Percentiles rank a stretch among this genome's conserved stretches.
phyloP scores from a whole-genome alignment of 2,329 filamentous ascomycete species.

The Nigrospora sphaerica region DNA sequence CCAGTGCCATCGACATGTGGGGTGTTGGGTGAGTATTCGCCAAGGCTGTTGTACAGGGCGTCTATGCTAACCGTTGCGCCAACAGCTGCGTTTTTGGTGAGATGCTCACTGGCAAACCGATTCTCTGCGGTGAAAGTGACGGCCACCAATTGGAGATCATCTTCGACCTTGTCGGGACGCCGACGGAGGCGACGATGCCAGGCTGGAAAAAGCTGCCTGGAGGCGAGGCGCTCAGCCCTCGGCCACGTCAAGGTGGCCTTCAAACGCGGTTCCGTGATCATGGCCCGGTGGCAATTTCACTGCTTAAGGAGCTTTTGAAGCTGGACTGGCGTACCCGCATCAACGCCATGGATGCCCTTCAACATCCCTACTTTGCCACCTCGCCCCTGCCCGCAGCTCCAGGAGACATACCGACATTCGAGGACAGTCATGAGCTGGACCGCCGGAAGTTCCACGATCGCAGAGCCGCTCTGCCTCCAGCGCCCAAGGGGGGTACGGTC shows the following conservation, averaged over 20 bases:
- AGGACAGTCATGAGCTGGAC: slow-evolving; percentile 96
- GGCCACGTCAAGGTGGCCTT: slow-evolving; percentile 57
- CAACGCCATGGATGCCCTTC: slow-evolving; percentile 88
- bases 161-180: slow-evolving; percentile 85
- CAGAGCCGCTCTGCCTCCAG: slow-evolving; percentile 77
- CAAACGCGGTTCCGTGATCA: slow-evolving; percentile 68
- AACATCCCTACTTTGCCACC: slow-evolving; percentile 85
- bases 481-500: slow-evolving; percentile 84
- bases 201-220: slow-evolving; percentile 80
- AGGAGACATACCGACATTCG: slow-evolving; percentile 82
- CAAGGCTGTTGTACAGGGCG: slow-evolving; percentile 6
- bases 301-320: slow-evolving; percentile 75
- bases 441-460: slow-evolving; percentile 83
- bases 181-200: slow-evolving; percentile 87
- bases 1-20: slow-evolving; percentile 98
- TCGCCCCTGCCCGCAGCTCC: slow-evolving; percentile 72
- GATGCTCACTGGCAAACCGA: slow-evolving; percentile 92
- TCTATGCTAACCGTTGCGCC: neutral
- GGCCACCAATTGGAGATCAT: slow-evolving; percentile 86
- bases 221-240: slow-evolving; percentile 65
- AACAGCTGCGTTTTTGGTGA: slow-evolving; percentile 94
- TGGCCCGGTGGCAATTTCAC: slow-evolving; percentile 63
- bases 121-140: slow-evolving; percentile 84
- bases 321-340: slow-evolving; percentile 85
- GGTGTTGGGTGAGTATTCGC: slow-evolving; percentile 69